These are phyloP conservation scores for Salix koriyanagi DNA, from an alignment of 345 rosid species.

Conservation along the genomic window DNA sequence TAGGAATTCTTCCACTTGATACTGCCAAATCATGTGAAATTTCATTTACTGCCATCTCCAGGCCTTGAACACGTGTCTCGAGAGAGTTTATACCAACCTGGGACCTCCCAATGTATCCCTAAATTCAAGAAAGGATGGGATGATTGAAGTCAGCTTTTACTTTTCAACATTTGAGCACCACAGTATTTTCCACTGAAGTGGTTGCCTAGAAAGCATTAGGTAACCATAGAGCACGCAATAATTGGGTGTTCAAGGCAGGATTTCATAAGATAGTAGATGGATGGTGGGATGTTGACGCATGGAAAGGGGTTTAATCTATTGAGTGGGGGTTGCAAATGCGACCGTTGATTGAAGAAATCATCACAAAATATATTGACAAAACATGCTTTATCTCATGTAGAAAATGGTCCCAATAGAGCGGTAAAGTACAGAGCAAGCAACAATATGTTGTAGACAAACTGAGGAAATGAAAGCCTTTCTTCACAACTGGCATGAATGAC, in stretches of 20 bases:
- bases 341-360: neutral
- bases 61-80: constrained; percentile 74
- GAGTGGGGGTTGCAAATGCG: neutral
- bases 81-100: constrained; percentile 76
- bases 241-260: neutral
- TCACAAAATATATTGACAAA: neutral
- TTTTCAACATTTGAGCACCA: neutral
- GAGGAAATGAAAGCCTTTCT: neutral
- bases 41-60: constrained; percentile 86
- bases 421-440: neutral
- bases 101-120: constrained; percentile 89
- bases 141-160: constrained; percentile 11
- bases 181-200: neutral
- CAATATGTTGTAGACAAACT: neutral
- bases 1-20: constrained; percentile 60
- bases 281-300: neutral
- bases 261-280: neutral
- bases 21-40: constrained; percentile 67
- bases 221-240: neutral
- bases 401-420: neutral
- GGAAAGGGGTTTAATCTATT: neutral
- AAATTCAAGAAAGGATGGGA: constrained; percentile 19
- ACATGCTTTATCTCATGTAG: neutral
- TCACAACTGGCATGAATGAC: neutral
- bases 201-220: neutral